Percentiles rank a stretch among this genome's conserved stretches.
Conservation (phyloP, 2,329 filamentous ascomycete genomes). For the Fusarium compactum region DNA sequence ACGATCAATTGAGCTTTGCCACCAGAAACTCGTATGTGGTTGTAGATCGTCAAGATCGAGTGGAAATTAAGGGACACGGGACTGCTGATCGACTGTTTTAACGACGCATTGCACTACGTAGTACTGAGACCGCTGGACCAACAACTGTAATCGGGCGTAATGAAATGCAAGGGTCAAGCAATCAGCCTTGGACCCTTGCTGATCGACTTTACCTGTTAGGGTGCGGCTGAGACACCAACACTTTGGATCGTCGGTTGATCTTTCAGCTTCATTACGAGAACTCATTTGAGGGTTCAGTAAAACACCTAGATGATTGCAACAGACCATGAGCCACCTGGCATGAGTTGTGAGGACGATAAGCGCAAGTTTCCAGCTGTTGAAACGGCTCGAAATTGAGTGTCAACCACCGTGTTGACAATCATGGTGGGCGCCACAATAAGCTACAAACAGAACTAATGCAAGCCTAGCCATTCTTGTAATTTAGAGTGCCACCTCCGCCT, state of each 20-base stretch:
- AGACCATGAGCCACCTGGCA: too few relatives aligned
- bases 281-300: too few relatives aligned
- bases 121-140: background rate
- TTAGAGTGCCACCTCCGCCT: background rate
- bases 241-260: background rate
- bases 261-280: background rate
- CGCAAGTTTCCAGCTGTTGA: too few relatives aligned
- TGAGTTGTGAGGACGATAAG: too few relatives aligned
- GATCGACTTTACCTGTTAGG: background rate
- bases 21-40: background rate
- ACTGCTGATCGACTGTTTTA: background rate
- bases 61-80: background rate
- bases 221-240: constrained; percentile 24
- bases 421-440: background rate
- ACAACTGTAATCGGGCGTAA: constrained; percentile 1
- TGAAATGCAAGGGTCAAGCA: background rate
- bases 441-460: constrained; percentile 11
- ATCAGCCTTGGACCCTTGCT: background rate
- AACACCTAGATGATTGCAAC: too few relatives aligned
- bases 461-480: background rate
- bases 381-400: background rate
- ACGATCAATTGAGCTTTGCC: background rate
- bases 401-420: fast-evolving
- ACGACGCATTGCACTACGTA: background rate
- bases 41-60: background rate